A percentile compares a stretch with the other conserved stretches of the same genome.
phyloP scores from a whole-genome alignment of 768 basidiomycete species.

The Atractiella rhizophila region DNA sequence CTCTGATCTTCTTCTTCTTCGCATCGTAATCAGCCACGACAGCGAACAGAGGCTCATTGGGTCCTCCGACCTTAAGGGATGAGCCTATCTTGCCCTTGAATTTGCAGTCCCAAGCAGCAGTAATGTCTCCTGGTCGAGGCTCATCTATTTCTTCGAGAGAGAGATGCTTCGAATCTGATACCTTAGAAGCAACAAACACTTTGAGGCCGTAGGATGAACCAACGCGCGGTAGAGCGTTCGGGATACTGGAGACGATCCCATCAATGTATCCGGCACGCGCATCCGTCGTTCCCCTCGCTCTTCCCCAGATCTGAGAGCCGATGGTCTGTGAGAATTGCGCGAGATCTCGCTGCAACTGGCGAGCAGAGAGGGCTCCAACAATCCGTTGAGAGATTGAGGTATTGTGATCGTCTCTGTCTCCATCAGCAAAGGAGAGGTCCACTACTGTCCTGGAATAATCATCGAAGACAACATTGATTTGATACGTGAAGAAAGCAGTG shows the following conservation, averaged over 20 bases:
- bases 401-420: conserved; percentile 3
- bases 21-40: conserved; percentile 10
- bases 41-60: conserved; percentile 1
- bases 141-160: conserved; percentile 2
- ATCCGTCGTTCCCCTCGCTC: background rate
- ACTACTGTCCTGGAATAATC: conserved; percentile 5
- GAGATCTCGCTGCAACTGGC: background rate
- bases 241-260: conserved; percentile 4
- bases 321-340: background rate
- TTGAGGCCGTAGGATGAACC: conserved; percentile 1
- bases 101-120: conserved; percentile 7
- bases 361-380: background rate
- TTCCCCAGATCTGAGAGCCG: conserved; percentile 9
- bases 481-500: background rate
- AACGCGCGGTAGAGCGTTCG: conserved; percentile 1
- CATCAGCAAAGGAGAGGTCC: conserved; percentile 2
- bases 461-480: conserved; percentile 5
- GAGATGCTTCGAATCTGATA: conserved; percentile 4
- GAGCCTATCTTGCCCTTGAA: conserved; percentile 12
- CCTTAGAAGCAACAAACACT: conserved; percentile 6
- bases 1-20: conserved; percentile 11
- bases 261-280: conserved; percentile 1
- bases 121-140: conserved; percentile 8
- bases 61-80: conserved; percentile 4
- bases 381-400: conserved; percentile 6